Conservation (phyloP, 176 grass and related monocot genomes). For the Carex pumila region DNA sequence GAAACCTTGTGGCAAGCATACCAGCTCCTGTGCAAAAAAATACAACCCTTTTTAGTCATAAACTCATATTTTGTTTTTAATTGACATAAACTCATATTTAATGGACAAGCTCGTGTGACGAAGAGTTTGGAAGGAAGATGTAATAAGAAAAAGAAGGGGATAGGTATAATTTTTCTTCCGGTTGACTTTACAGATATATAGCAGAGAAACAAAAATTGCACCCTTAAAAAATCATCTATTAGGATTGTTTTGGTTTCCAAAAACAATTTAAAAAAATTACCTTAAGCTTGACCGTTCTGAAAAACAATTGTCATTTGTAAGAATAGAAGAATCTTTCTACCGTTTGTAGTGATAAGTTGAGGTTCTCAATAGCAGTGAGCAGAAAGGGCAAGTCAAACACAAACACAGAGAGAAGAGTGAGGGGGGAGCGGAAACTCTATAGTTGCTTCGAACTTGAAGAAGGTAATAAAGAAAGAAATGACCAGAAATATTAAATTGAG, state of each 20-base stretch:
- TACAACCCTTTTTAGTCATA: background rate
- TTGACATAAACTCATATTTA: background rate
- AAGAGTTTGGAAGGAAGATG: background rate
- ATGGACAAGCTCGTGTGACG: background rate
- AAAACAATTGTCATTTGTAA: background rate
- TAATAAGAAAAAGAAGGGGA: no score
- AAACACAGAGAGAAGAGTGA: background rate
- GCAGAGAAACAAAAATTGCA: background rate
- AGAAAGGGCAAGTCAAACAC: background rate
- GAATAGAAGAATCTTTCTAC: background rate
- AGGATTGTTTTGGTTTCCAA: background rate
- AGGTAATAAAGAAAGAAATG: constrained; percentile 8
- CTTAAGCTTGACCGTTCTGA: background rate
- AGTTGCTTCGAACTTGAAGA: background rate
- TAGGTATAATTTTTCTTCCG: background rate
- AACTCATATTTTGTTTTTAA: background rate
- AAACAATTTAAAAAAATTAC: background rate
- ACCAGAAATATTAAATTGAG: constrained; percentile 15
- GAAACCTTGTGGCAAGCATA: constrained; percentile 46
- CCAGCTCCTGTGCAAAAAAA: constrained; percentile 27
- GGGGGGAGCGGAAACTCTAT: background rate
- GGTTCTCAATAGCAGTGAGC: background rate
- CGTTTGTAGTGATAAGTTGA: background rate
- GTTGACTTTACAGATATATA: background rate
- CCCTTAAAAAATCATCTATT: background rate